Evolutionary conservation across 1,284 basidiomycete species (phyloP).

Genomic region (Athelia psychrophila): DNA sequence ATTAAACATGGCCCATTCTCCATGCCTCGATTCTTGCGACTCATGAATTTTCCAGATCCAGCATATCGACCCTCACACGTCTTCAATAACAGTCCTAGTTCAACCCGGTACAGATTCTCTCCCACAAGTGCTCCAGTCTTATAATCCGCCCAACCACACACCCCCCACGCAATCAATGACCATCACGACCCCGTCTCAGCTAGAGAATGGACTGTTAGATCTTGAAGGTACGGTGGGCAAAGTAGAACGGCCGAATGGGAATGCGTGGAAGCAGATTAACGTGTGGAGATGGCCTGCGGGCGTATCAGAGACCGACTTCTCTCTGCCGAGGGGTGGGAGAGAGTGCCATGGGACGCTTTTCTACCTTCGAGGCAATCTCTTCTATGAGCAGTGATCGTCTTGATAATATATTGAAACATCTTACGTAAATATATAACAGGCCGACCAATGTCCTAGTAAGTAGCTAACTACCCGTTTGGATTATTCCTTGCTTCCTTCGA

Average conservation of each 20-base stretch:
- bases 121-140: constrained; percentile 32
- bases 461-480: too few relatives aligned
- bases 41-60: constrained; percentile 33
- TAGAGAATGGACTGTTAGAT: constrained; percentile 50
- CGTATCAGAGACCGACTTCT: constrained; percentile 13
- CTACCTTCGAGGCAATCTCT: constrained; percentile 45
- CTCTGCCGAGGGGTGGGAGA: constrained; percentile 36
- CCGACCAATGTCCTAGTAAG: too few relatives aligned
- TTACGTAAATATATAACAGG: too few relatives aligned
- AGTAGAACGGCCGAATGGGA: constrained; percentile 37
- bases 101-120: constrained; percentile 34
- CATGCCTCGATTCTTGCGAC: not conserved
- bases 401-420: too few relatives aligned
- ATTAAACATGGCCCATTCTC: not conserved
- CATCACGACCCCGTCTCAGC: constrained; percentile 40
- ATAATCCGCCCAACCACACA: constrained; percentile 22
- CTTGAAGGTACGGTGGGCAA: constrained; percentile 43
- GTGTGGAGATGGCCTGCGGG: constrained; percentile 43
- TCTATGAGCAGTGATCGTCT: constrained; percentile 40
- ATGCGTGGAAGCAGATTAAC: constrained; percentile 52
- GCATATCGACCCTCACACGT: constrained; percentile 36
- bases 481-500: too few relatives aligned
- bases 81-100: constrained; percentile 40
- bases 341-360: constrained; percentile 50
- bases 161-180: constrained; percentile 34